These are phyloP conservation scores for Macrolepiota fuliginosa DNA, from an alignment of 768 basidiomycete genomes.

Conservation along the genomic window DNA sequence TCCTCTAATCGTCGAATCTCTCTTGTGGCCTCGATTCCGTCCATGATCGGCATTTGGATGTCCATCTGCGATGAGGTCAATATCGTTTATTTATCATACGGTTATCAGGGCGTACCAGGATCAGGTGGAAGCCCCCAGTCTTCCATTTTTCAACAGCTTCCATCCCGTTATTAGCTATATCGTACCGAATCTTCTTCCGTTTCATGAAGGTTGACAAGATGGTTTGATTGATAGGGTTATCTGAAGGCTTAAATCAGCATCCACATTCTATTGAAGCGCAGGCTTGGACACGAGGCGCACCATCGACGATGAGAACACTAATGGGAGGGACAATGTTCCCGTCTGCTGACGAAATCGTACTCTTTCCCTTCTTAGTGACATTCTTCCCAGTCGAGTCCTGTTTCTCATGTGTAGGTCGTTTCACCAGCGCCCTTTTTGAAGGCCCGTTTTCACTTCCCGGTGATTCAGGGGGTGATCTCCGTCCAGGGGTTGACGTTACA, in stretches of 20 bases:
- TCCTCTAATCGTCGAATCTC: slow-evolving; percentile 89
- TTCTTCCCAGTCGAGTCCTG: slow-evolving; percentile 24
- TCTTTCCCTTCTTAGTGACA: slow-evolving; percentile 48
- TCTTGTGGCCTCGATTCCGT: slow-evolving; percentile 95
- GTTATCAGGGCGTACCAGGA: slow-evolving; percentile 63
- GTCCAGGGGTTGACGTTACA: slow-evolving; percentile 2
- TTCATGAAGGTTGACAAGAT: slow-evolving; percentile 97
- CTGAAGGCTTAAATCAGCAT: slow-evolving; percentile 39
- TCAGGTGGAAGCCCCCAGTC: slow-evolving; percentile 91
- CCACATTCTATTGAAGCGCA: neutral
- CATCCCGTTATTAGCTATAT: slow-evolving; percentile 90
- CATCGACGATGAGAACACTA: slow-evolving; percentile 97
- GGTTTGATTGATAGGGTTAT: slow-evolving; percentile 98
- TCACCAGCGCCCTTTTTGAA: slow-evolving; percentile 15
- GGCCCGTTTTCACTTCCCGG: slow-evolving; percentile 12
- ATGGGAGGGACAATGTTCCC: slow-evolving; percentile 90
- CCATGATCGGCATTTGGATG: slow-evolving; percentile 99
- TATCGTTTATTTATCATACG: neutral
- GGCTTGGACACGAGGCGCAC: slow-evolving; percentile 42
- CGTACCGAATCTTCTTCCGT: slow-evolving; percentile 93
- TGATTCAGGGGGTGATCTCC: slow-evolving; percentile 9
- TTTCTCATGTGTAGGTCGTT: slow-evolving; percentile 22
- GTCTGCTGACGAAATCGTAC: slow-evolving; percentile 36
- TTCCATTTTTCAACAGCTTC: slow-evolving; percentile 97
- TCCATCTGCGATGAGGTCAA: slow-evolving; percentile 77